A percentile compares a stretch with the other conserved stretches of the same genome.
Conservation (phyloP, 2,329 filamentous ascomycete species). For the Xylariales sp. region DNA sequence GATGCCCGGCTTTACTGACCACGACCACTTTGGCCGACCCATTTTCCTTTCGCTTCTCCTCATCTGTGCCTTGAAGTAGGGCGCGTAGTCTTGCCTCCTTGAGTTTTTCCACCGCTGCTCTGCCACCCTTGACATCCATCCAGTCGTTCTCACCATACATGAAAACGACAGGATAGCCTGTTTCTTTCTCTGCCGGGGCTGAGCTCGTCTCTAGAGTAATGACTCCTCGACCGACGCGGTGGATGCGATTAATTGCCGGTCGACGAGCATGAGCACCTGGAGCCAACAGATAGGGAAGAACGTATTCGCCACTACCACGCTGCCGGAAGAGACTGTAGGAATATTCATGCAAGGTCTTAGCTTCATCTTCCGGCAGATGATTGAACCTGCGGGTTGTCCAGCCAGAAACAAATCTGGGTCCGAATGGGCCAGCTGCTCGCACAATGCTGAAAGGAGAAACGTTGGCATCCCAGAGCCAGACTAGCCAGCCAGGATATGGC, state of each 20-base stretch:
- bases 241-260: constrained; percentile 82
- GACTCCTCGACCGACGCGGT: constrained; percentile 75
- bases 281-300: constrained; percentile 84
- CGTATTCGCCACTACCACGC: constrained; percentile 89
- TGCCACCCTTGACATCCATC: constrained; percentile 92
- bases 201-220: constrained; percentile 30
- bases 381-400: constrained; percentile 94
- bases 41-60: constrained; percentile 68
- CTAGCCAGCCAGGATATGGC: constrained; percentile 78
- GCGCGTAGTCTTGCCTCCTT: constrained; percentile 60
- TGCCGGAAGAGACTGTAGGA: constrained; percentile 92
- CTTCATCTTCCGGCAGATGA: constrained; percentile 76
- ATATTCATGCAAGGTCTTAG: constrained; percentile 84
- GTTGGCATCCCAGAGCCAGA: constrained; percentile 95
- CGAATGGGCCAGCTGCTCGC: constrained; percentile 81
- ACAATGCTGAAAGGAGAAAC: constrained; percentile 91
- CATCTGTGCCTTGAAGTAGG: constrained; percentile 57
- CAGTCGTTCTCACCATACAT: constrained; percentile 98
- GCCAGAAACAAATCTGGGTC: constrained; percentile 85
- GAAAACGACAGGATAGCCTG: constrained; percentile 77
- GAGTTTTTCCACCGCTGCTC: constrained; percentile 74
- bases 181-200: constrained; percentile 38
- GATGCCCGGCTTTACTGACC: constrained; percentile 58
- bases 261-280: constrained; percentile 88
- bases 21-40: constrained; percentile 80